Percentiles rank a stretch among this genome's conserved stretches.
These are phyloP conservation scores for Calonectria montana DNA, from an alignment of 2,329 filamentous ascomycete species.

Conservation along the genomic window DNA sequence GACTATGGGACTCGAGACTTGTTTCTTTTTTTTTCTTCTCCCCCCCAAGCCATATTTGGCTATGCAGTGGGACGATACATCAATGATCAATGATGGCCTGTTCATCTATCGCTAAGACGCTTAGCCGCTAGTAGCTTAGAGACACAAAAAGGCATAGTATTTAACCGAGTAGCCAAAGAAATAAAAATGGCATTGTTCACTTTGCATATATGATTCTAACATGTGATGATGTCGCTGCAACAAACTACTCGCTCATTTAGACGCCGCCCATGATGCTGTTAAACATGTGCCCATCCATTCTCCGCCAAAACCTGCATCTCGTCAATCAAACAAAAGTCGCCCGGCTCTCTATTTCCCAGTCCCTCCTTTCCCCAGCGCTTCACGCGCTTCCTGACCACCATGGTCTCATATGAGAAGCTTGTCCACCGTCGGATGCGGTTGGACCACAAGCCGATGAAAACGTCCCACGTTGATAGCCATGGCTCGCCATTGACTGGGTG, in stretches of 20 bases:
- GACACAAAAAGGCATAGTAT: not conserved
- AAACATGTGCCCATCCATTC: constrained; percentile 71
- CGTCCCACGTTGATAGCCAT: constrained; percentile 61
- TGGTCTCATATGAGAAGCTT: constrained; percentile 41
- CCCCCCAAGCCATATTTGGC: not conserved
- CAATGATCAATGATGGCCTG: not conserved
- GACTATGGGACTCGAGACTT: not conserved
- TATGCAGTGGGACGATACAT: not conserved
- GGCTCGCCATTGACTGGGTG: constrained; percentile 48
- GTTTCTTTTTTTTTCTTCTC: not conserved
- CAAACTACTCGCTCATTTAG: not conserved
- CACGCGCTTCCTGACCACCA: constrained; percentile 52
- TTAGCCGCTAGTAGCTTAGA: not conserved
- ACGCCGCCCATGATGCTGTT: not conserved
- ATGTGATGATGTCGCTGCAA: not conserved
- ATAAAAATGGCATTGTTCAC: not conserved
- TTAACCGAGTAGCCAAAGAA: not conserved
- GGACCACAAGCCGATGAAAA: constrained; percentile 67
- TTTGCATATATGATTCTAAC: not conserved
- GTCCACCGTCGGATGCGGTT: constrained; percentile 65
- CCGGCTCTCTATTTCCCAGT: constrained; percentile 54
- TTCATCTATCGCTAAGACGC: not conserved
- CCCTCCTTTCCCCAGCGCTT: constrained; percentile 51
- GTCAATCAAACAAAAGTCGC: constrained; percentile 66
- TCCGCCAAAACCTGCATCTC: constrained; percentile 70